Evolutionary conservation across 2,329 filamentous ascomycete species (phyloP), one percentile per base, ranked within the genome.

Genomic region (Aspergillus aculeatinus): DNA sequence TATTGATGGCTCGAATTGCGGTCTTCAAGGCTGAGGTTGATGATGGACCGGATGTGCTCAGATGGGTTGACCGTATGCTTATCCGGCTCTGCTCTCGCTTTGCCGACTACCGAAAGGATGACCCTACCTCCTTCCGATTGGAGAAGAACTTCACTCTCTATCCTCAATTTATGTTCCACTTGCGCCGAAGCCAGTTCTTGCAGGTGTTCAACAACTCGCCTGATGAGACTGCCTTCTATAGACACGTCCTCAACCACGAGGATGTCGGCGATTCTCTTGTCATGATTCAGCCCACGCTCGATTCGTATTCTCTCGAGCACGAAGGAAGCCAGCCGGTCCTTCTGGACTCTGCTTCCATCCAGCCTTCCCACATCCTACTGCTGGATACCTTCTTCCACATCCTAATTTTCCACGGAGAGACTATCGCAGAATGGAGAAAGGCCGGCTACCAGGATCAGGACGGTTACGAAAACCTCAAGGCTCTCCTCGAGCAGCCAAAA

Each of bases 341-440:
- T 25, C 85, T 99, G 39, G 95, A 99, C 76, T 98, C 94, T 14
- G 93, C 92, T 39, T 97, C 92, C 5, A 99, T 99, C 68, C 94
- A 98, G 73, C 89, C 92, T 10, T 91, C 93, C 23, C 96, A 96
- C 61, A 91, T 98, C 62, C 85, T 99, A 54, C 87, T 99, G 11
- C 88, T 99, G 58, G 95, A 99, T 72, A 98, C 95, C 0, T 99
- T 99, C 83, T 99, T 99, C 85, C 95, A 99, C 76, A 99, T 99
- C 63, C 86, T 99, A 58, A 99, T 99, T 69, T 99, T 98, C 85
- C 93, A 99, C 71, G 95, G 95, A 64, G 94, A 99, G 82, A 98
- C 94, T 0, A 90, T 98, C 77, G 95, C 95, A 0, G 92, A 97
- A 75, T 99, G 95, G 95, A 88, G 93, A 66, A 98, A 99, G 77